Conservation (phyloP, 108 stramenopile genomes). For the Conticribra guillardii region DNA sequence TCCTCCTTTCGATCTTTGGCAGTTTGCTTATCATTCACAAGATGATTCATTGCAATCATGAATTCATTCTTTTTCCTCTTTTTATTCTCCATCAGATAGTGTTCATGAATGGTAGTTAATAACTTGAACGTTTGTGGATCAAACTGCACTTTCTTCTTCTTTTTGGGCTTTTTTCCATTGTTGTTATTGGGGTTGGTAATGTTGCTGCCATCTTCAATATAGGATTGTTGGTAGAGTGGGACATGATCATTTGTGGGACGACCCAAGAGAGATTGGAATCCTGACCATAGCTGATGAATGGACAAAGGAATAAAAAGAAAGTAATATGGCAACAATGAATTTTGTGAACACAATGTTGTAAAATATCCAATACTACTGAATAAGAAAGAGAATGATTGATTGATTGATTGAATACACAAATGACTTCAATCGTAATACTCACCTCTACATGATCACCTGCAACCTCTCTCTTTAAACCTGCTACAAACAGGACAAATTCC, state of each 20-base stretch:
- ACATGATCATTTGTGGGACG: constrained; percentile 11
- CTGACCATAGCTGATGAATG: constrained; percentile 45
- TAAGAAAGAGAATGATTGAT: too few species aligned
- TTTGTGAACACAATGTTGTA: not conserved
- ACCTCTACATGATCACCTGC: constrained; percentile 52
- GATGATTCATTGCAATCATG: constrained; percentile 35
- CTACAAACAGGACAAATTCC: constrained; percentile 42
- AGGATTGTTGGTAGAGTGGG: constrained; percentile 17
- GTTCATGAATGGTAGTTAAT: constrained; percentile 39
- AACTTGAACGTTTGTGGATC: constrained; percentile 34
- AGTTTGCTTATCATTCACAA: constrained; percentile 42
- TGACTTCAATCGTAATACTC: not conserved
- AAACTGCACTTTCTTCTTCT: constrained; percentile 33
- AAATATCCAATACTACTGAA: not conserved
- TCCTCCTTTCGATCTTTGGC: constrained; percentile 17
- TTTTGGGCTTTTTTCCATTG: constrained; percentile 8
- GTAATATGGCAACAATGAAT: not conserved
- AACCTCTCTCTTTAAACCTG: constrained; percentile 43
- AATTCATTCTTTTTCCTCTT: constrained; percentile 18
- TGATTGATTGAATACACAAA: not conserved
- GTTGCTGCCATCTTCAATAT: not conserved
- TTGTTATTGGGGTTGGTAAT: not conserved
- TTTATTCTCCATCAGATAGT: constrained; percentile 16
- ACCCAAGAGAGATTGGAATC: constrained; percentile 47
- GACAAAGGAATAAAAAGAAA: not conserved